Base-by-base conservation (phyloP, 768 basidiomycete species). In the Russula sp. region DNA sequence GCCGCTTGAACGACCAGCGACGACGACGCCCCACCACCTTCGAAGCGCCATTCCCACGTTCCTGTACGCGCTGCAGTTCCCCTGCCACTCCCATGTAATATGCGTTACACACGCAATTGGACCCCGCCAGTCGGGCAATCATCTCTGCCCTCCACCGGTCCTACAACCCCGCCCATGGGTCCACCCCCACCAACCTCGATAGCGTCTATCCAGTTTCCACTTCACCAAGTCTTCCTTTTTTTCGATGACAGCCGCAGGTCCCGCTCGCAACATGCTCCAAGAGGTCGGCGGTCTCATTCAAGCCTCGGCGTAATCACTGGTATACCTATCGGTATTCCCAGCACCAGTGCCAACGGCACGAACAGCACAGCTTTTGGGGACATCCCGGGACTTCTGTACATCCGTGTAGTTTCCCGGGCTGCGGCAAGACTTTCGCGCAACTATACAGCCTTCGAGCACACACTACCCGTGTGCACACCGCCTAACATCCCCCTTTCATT, bases 241-340 rank as follows among this genome's bases (percentile, higher is more conserved):
- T 72, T 83, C 87, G 1, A 84, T 90, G 63, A 91, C 88, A 13
- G 88, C 86, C 66, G 4, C 67, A 65, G 34, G 74, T 63, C 30
- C 85, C 82, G 34, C 76, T 72, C 54, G 81, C 81, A 80, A 82
- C 61, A 77, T 79, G 0, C 75, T 92, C 1, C 88, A 89, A 71
- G 90, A 92, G 73, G 83, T 92, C 48, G 83, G 85, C 49, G 88
- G 88, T n/a, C 79, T 92, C 58, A 88, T 92, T 62, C 90, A 92
- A 69, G 88, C 67, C 81, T 92, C 50, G 89, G 89, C 22, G 87
- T 92, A 38, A 81, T 92, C 63, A 89, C 86, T 65, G 88, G 87
- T 1, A 86, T 90, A 48, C 88, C 85, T 69, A 91, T 92, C 59
- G 79, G 76, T 11, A 42, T 65, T 73, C 77, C 59, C 34, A 32